Evolutionary conservation across 371 early-diverging fungal species (phyloP), one percentile per base, ranked within the genome.

Genomic region (Blakeslea trispora): DNA sequence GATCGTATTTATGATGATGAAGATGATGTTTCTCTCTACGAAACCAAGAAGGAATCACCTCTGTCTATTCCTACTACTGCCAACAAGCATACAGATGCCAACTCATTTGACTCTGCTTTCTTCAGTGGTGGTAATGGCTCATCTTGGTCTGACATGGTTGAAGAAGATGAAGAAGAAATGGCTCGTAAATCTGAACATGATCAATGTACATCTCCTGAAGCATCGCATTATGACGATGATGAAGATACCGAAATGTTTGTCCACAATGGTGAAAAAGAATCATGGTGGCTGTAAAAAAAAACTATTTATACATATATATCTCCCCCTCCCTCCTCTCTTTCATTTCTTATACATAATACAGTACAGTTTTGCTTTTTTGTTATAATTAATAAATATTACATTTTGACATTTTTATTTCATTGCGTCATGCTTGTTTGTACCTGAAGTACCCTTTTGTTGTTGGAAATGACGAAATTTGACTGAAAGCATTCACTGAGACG

Each of bases 211-310:
- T 10, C 35, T 34, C 44, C 32, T 21, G 43, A 23, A n/a, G 42
- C 18, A 9, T 46, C 35, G 15, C 46, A 42, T 44, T 41, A 44
- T 10, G 32, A 22, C 18, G 66, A 71, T n/a, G 65, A 69, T 32
- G 69, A 76, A 19, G 76, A 76, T 21, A 55, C 55, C 11, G 67
- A 63, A 19, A 62, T 76, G 66, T 76, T 76, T 58, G 61, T 73
- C 23, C 73, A 76, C 57, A 58, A 53, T 50, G 64, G 73, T 37
- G 77, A 76, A 59, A 66, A 69, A 46, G 67, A 65, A 43, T 68
- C 71, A 22, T 76, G 77, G 77, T 76, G 77, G 77, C 58, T 73
- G 22, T 73, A 63, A 66, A 28, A 6, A 22, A 15, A 22, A n/a
- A 32, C 11, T 14, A 37, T 37, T 28, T 28, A 28, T 28, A 28